These are phyloP conservation scores for Dujonia santamariae DNA, from an alignment of 1,139 yeast species.

Conservation along the genomic window DNA sequence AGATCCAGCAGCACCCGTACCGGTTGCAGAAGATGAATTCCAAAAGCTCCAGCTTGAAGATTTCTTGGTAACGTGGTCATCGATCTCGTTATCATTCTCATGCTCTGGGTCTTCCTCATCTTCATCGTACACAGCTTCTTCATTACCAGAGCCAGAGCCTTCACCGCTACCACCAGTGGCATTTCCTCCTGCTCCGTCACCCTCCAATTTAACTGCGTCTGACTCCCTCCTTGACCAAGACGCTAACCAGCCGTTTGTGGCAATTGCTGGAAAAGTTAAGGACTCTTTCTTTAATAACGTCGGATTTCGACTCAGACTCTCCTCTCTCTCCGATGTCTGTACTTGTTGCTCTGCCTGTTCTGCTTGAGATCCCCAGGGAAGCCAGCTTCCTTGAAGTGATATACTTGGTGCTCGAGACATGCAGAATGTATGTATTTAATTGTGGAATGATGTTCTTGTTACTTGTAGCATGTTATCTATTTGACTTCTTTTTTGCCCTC, in stretches of 20 bases:
- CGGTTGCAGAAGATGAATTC: no score
- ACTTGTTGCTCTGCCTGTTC: no score
- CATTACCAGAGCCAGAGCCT: constrained; percentile 9
- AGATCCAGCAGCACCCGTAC: no score
- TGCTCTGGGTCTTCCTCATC: constrained; percentile 21
- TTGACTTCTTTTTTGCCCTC: no score
- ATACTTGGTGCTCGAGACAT: constrained; percentile 6
- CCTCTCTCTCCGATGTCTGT: background rate
- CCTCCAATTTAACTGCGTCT: background rate
- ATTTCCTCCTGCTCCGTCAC: constrained; percentile 1
- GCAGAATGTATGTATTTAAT: background rate
- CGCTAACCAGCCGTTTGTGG: background rate
- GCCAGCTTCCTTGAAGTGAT: constrained; percentile 7
- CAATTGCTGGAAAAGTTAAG: background rate
- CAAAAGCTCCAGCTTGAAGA: constrained; percentile 39
- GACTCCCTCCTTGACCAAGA: background rate
- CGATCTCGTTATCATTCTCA: constrained; percentile 33
- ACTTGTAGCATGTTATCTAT: no score
- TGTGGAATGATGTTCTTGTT: no score
- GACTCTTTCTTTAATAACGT: no score
- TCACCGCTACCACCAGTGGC: constrained; percentile 4
- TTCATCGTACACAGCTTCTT: constrained; percentile 13
- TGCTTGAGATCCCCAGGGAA: constrained; percentile 6
- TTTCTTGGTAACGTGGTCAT: constrained; percentile 30
- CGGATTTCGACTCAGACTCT: background rate